A percentile compares a stretch with the other conserved stretches of the same genome.
phyloP scores from a whole-genome alignment of 2,329 filamentous ascomycete genomes.

The Fusarium denticulatum region DNA sequence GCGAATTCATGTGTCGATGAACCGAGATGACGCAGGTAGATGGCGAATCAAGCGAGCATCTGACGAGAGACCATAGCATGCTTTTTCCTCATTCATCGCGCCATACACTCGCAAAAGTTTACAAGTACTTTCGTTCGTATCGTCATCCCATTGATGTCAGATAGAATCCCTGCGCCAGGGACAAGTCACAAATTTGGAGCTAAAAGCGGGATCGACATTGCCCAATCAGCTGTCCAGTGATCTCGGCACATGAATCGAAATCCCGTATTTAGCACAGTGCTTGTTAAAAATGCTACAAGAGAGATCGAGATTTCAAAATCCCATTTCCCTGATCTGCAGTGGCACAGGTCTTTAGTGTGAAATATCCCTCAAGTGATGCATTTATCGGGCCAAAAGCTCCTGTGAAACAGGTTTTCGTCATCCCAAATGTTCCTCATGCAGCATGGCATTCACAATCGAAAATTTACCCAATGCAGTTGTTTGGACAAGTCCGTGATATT shows the following conservation, averaged over 20 bases:
- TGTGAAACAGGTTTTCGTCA: background rate
- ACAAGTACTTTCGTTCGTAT: background rate
- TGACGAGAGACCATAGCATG: slow-evolving; percentile 32
- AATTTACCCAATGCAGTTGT: background rate
- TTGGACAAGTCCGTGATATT: slow-evolving; percentile 1
- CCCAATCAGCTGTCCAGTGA: slow-evolving; percentile 2
- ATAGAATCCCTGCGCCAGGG: background rate
- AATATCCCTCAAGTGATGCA: background rate
- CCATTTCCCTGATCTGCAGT: background rate
- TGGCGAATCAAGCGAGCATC: slow-evolving; percentile 51
- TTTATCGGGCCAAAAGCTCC: background rate
- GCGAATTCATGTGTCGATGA: slow-evolving; percentile 49
- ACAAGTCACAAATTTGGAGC: background rate
- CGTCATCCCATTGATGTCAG: background rate
- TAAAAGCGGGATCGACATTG: background rate
- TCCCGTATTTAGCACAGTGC: slow-evolving; percentile 6
- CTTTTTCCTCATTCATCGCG: background rate
- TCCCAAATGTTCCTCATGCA: background rate
- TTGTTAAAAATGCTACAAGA: background rate
- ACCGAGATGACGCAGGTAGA: slow-evolving; percentile 51
- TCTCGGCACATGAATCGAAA: slow-evolving; percentile 1
- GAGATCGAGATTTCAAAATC: slow-evolving; percentile 3
- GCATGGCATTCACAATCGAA: background rate
- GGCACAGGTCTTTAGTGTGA: background rate
- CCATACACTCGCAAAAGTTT: background rate